phyloP scores from a whole-genome alignment of 2,329 filamentous ascomycete species.

The Rhynchosporium agropyri region DNA sequence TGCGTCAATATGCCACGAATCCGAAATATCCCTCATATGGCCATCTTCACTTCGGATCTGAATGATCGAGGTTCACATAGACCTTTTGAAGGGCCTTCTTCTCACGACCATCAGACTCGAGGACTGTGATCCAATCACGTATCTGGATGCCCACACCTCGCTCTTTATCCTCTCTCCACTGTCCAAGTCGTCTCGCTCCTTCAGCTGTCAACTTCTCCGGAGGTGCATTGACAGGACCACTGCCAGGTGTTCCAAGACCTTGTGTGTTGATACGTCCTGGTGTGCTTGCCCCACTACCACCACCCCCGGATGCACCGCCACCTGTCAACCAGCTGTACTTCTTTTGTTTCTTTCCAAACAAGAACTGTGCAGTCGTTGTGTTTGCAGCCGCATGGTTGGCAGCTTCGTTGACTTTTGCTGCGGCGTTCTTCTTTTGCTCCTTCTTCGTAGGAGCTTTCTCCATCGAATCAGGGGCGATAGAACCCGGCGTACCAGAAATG shows the following conservation, averaged over 20 bases:
- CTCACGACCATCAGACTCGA: slow-evolving; percentile 78
- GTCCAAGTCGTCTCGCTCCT: slow-evolving; percentile 67
- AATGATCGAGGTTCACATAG: slow-evolving; percentile 38
- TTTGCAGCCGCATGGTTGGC: slow-evolving; percentile 83
- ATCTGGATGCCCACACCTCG: slow-evolving; percentile 81
- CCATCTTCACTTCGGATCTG: slow-evolving; percentile 47
- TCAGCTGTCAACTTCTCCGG: slow-evolving; percentile 55
- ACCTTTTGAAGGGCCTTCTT: slow-evolving; percentile 58
- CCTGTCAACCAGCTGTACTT: slow-evolving; percentile 77
- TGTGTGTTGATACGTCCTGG: slow-evolving; percentile 44
- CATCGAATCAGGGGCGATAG: slow-evolving; percentile 62
- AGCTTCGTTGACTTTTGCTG: slow-evolving; percentile 73
- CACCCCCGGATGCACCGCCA: slow-evolving; percentile 45
- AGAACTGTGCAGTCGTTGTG: slow-evolving; percentile 75
- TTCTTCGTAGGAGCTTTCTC: slow-evolving; percentile 84
- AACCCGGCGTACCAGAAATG: slow-evolving; percentile 62
- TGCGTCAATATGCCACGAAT: slow-evolving; percentile 11
- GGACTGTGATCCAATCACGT: slow-evolving; percentile 76
- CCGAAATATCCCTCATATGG: slow-evolving; percentile 1
- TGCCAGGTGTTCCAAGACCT: slow-evolving; percentile 45
- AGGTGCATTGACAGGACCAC: slow-evolving; percentile 42
- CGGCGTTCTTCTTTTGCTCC: slow-evolving; percentile 76
- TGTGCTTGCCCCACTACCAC: slow-evolving; percentile 55
- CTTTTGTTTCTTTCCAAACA: slow-evolving; percentile 61
- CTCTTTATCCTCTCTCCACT: slow-evolving; percentile 76